phyloP scores from a whole-genome alignment of 352 stramenopile species.

The Pythium folliculosum region DNA sequence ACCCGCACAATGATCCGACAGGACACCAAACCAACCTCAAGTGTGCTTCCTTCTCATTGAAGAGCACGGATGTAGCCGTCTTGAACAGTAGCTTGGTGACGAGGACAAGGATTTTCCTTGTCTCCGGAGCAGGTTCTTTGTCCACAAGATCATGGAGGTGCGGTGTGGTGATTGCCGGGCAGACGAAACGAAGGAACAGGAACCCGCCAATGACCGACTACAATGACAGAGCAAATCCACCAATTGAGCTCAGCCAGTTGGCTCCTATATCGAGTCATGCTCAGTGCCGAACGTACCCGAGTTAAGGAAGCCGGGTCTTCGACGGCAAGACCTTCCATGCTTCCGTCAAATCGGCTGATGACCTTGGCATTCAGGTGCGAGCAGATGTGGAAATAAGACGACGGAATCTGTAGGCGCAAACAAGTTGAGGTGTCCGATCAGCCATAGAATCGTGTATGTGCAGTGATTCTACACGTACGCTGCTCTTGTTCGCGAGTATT shows the following conservation, averaged over 20 bases:
- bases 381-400: conserved; percentile 48
- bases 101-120: conserved; percentile 81
- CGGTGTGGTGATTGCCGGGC: conserved; percentile 84
- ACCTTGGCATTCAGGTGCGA: conserved; percentile 45
- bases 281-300: conserved; percentile 18
- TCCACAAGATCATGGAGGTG: conserved; percentile 83
- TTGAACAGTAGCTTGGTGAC: conserved; percentile 91
- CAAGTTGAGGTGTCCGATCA: not conserved
- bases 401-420: conserved; percentile 29
- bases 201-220: conserved; percentile 88
- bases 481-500: conserved; percentile 65
- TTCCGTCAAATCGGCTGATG: conserved; percentile 44
- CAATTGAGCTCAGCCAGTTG: not conserved
- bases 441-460: not conserved
- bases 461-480: conserved; percentile 29
- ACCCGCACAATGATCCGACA: not conserved
- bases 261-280: not conserved
- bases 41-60: conserved; percentile 81
- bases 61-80: conserved; percentile 83
- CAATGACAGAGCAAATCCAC: not conserved
- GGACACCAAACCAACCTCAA: conserved; percentile 49
- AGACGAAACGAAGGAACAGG: conserved; percentile 88
- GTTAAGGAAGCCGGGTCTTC: conserved; percentile 36
- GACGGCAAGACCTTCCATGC: conserved; percentile 34
- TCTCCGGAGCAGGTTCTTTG: conserved; percentile 65